These are phyloP conservation scores for Ceratocystis variospora DNA, from an alignment of 2,329 filamentous ascomycete species.

Conservation along the genomic window DNA sequence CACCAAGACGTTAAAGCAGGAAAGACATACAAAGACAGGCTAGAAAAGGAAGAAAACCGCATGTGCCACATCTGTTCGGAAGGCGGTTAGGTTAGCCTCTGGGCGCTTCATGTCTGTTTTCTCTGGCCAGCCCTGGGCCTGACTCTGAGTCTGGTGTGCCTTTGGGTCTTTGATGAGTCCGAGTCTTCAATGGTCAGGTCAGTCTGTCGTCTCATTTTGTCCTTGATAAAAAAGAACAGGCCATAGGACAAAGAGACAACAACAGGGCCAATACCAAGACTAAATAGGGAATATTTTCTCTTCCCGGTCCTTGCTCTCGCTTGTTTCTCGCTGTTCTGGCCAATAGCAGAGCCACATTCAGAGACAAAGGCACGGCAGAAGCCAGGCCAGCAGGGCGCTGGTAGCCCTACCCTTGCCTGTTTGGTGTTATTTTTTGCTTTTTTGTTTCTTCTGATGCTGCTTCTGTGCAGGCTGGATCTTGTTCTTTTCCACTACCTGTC, in stretches of 20 bases:
- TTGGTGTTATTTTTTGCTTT: background rate
- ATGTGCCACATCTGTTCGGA: background rate
- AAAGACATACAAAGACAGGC: background rate
- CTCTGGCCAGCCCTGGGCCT: no score
- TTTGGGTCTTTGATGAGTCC: background rate
- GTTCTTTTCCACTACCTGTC: no score
- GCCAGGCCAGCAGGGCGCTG: background rate
- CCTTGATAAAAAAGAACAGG: background rate
- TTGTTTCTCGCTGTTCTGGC: background rate
- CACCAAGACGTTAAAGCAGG: no score
- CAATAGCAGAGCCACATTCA: background rate
- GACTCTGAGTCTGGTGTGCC: background rate
- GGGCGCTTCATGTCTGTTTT: background rate
- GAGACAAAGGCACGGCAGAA: conserved; percentile 5
- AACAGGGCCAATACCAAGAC: background rate
- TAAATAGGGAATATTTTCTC: conserved; percentile 10
- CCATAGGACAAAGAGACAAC: background rate
- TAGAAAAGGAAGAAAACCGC: background rate
- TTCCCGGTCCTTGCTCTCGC: background rate
- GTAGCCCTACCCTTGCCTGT: background rate
- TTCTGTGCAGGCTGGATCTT: background rate
- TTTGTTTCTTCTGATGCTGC: background rate
- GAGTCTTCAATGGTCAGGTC: background rate
- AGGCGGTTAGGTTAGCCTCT: background rate
- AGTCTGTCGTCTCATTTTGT: background rate